Base-by-base conservation (phyloP, 23 red algal species). In the Gracilariopsis chorda region DNA sequence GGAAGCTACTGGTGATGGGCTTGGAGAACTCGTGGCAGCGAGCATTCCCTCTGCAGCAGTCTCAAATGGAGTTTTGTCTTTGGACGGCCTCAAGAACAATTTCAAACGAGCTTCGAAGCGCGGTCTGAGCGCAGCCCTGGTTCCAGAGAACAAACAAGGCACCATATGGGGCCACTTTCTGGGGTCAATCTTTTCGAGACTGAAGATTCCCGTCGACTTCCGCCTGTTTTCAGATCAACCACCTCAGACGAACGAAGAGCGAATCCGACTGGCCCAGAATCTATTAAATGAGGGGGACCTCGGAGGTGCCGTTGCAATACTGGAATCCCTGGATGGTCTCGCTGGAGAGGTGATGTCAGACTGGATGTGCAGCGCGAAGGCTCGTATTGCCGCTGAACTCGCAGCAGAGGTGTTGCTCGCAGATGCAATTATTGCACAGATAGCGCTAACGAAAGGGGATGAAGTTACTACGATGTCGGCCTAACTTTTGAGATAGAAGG, bases 351-450 rank as follows among this genome's bases (percentile, higher is more conserved):
- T 91, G 28, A 80, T 82, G 58, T 56, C 36, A 16, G 88, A 91
- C 40, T 91, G 88, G 88, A 3, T 91, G 19, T 12, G 62, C 14
- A 62, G 57, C 55, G 88, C 88, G 28, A 91, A 91, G 88, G 74
- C 73, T 8, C 53, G 88, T 21, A 74, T 91, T 43, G 88, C 88
- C 33, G 88, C 77, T 3, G 51, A 80, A 41, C 74, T 63, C 11
- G 88, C 75, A 2, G 88, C 88, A 32, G 75, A 82, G 47, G 73
- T 82, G 36, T 59, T 91, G 23, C 75, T 91, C 6, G 88, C 88
- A 17, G 88, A 91, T 45, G 88, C 88, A 13, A 91, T 91, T 29
- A 72, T 91, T 43, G 45, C 88, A 42, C 88, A 91, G 56, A 69
- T 63, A 68, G 39, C 85, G 27, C 46, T 89, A 43, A 89, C 72